These are phyloP conservation scores for Delonix regia DNA, from an alignment of 306 rosid genomes.

Conservation along the genomic window DNA sequence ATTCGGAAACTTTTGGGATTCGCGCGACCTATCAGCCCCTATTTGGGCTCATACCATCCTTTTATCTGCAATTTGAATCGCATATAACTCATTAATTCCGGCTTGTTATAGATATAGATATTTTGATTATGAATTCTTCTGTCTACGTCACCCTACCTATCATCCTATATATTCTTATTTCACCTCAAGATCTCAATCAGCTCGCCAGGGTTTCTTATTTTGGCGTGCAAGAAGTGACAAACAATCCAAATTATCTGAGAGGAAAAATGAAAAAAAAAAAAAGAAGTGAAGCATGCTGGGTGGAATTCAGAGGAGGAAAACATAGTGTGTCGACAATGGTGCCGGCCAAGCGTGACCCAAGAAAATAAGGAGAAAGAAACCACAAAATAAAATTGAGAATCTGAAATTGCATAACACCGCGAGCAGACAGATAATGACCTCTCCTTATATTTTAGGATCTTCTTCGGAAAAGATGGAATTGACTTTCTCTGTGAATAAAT, in stretches of 20 bases:
- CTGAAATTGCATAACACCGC: constrained; percentile 18
- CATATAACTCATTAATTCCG: no score
- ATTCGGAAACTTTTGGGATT: constrained; percentile 41
- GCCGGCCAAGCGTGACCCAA: constrained; percentile 34
- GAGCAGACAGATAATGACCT: constrained; percentile 52
- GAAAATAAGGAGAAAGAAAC: neutral
- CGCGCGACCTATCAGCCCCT: neutral
- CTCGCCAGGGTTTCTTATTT: neutral
- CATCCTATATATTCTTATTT: neutral
- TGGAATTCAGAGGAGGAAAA: constrained; percentile 34
- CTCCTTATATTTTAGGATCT: constrained; percentile 34
- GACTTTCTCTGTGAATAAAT: neutral
- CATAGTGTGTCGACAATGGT: constrained; percentile 32
- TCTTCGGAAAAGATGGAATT: constrained; percentile 21
- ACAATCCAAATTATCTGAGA: neutral
- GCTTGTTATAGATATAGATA: neutral
- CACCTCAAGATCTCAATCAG: neutral
- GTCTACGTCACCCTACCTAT: neutral
- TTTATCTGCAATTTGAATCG: neutral
- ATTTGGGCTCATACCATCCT: neutral
- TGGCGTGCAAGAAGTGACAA: constrained; percentile 36
- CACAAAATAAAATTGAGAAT: neutral
- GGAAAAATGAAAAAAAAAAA: no score
- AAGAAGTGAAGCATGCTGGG: neutral
- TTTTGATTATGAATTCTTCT: neutral